Evolutionary conservation across 139 green algal species (phyloP), one percentile per base, ranked within the genome.

Genomic region (Picochlorum sp.): DNA sequence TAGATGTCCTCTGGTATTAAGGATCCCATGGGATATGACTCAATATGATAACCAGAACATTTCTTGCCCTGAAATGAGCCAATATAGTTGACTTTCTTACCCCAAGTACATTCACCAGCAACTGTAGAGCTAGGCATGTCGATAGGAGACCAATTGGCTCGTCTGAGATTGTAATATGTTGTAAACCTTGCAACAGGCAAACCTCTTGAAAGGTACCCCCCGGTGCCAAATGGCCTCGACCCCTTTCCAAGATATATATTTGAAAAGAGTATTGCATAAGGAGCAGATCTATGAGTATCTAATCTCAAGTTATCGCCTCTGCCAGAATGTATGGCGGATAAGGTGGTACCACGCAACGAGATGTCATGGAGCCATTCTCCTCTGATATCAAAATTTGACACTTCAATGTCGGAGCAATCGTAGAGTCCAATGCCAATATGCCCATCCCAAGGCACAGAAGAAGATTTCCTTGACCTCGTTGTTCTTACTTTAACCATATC

Each of bases 391-490:
- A 59, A 59, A 7, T 52, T 50, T 59, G 26, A 18, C 24, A 59
- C 20, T 24, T 59, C 52, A 45, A 59, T 24, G 26, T 59, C 52
- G 6, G 52, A 30, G 24, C 22, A 30, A 28, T 59, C 35, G 52
- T 59, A 59, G 33, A 28, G 22, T 59, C 52, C 52, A 59, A 59
- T 41, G 52, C 52, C 52, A 43, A 59, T 59, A 22, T 59, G 52
- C 7, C 35, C 33, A 26, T 50, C 33, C 20, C 20, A 59, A n/a
- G 52, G 33, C 24, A 59, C 18, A n/a, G 18, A 26, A 14, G 22
- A 28, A 22, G 24, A 28, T 14, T 24, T 26, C 6, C 52, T 26
- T 28, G 33, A 16, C 28, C 10, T 45, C 2, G 52, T 59, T 7
- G 12, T 12, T 28, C 33, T 20, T 12, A 59, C 24, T 30, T 41